phyloP scores from a whole-genome alignment of 805 yeast genomes.

The Lipomyces anomalus region DNA sequence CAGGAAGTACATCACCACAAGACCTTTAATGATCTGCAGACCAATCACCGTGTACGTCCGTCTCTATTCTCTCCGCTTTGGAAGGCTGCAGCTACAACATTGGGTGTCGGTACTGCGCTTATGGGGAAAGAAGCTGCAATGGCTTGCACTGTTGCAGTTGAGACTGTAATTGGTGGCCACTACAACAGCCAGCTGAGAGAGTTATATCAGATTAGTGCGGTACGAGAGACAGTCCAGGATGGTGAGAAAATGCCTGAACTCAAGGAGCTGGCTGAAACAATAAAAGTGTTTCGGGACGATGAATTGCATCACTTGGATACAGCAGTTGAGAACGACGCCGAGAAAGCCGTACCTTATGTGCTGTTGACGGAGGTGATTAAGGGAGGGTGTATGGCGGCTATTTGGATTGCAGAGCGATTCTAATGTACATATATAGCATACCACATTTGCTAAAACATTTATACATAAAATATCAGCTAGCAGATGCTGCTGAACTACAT shows the following conservation, averaged over 20 bases:
- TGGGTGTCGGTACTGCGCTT: conserved; percentile 83
- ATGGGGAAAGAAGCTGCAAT: conserved; percentile 93
- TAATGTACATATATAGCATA: conserved; percentile 32
- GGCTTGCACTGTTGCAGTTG: conserved; percentile 99
- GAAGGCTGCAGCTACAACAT: conserved; percentile 81
- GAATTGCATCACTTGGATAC: conserved; percentile 93
- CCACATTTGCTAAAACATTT: conserved; percentile 6
- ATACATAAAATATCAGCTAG: neutral
- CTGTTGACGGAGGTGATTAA: conserved; percentile 84
- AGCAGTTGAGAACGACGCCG: conserved; percentile 87
- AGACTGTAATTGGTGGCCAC: conserved; percentile 95
- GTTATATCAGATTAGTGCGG: conserved; percentile 36
- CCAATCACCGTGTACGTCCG: conserved; percentile 78
- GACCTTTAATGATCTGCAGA: conserved; percentile 75
- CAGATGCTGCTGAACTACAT: neutral
- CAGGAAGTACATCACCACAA: conserved; percentile 89
- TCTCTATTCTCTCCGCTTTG: conserved; percentile 86
- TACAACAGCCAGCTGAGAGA: conserved; percentile 85
- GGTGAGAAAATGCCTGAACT: conserved; percentile 50
- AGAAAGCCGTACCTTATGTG: conserved; percentile 87
- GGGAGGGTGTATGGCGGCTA: conserved; percentile 76
- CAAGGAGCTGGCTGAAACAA: conserved; percentile 49
- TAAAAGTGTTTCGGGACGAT: conserved; percentile 81
- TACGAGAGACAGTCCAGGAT: conserved; percentile 1
- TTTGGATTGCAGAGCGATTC: conserved; percentile 82